Conservation (phyloP, 352 stramenopile genomes). For the Phytopythium helicoides region DNA sequence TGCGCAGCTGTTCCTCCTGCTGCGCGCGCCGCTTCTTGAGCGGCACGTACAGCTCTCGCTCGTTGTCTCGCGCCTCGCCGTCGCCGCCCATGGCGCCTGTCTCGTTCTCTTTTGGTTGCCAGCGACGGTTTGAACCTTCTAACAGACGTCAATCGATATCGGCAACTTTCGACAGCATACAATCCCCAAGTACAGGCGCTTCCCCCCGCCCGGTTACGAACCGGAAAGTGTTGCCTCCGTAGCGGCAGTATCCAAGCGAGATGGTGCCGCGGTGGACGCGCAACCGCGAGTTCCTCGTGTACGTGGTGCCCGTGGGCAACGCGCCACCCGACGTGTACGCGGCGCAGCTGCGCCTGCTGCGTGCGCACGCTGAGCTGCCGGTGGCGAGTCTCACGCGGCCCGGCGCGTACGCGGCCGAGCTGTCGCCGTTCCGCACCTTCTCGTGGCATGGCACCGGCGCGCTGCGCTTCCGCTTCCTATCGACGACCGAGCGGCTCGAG, state of each 20-base stretch:
- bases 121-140: too few relatives aligned
- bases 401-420: constrained; percentile 71
- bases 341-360: constrained; percentile 59
- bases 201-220: too few relatives aligned
- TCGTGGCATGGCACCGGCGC: constrained; percentile 56
- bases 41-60: constrained; percentile 72
- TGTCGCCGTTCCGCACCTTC: constrained; percentile 77
- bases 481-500: constrained; percentile 53
- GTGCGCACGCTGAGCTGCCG: constrained; percentile 46
- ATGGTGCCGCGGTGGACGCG: constrained; percentile 53
- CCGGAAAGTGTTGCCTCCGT: neutral
- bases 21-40: constrained; percentile 71
- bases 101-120: neutral
- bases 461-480: constrained; percentile 75
- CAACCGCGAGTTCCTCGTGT: constrained; percentile 75
- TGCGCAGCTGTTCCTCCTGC: constrained; percentile 62
- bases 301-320: constrained; percentile 71
- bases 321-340: constrained; percentile 61
- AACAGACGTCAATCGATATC: too few relatives aligned
- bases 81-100: constrained; percentile 6
- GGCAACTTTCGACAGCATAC: too few relatives aligned
- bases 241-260: neutral
- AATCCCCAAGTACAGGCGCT: too few relatives aligned
- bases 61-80: constrained; percentile 5
- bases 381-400: constrained; percentile 69